Base-by-base conservation (phyloP, 2,329 filamentous ascomycete species). In the Alternaria postmessia region DNA sequence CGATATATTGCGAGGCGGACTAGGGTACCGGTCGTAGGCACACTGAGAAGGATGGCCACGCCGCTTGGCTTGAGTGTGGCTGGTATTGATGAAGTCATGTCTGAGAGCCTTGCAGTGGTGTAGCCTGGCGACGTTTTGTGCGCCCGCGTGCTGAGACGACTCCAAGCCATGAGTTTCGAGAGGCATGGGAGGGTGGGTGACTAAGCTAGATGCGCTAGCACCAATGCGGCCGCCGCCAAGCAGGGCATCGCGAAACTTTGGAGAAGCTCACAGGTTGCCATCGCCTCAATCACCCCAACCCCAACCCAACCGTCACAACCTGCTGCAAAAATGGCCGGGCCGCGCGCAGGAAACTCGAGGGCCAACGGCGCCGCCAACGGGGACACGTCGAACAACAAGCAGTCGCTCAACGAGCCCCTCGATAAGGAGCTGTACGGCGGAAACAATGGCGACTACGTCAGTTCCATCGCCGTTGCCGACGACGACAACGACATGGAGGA, bases 321-420 rank as follows among this genome's bases (percentile, higher is more conserved):
- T 69, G 71, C 69, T 72, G 67, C 68, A 73, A 64, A 61, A n/a
- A 76, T 76, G 73, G 69, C 73, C 66, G 72, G 72, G 56, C 69
- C 72, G 68, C 73, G 71, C 66, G 64, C 73, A 73, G 73, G 72
- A 62, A 95, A 94, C 84, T 91, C 89, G 79, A 91, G 88, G 84
- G 87, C 89, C 80, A 91, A 92, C 80, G 92, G 95, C 82, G 84
- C 87, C 67, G 87, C 89, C 74, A 92, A 92, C 81, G 88, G 87
- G 84, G 91, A 95, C 85, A 85, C 85, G 76, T 92, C 91, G 71
- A 94, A 90, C 72, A 94, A 90, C 79, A 97, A 97, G 87, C 92
- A 91, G 80, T 96, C 92, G 79, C 86, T 98, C 76, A 96, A 88
- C 77, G 94, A 97, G 70, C 88, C 87, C 77, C 94, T 94, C 82